phyloP scores from a whole-genome alignment of 176 grass and related monocot species.

The Thalia dealbata region DNA sequence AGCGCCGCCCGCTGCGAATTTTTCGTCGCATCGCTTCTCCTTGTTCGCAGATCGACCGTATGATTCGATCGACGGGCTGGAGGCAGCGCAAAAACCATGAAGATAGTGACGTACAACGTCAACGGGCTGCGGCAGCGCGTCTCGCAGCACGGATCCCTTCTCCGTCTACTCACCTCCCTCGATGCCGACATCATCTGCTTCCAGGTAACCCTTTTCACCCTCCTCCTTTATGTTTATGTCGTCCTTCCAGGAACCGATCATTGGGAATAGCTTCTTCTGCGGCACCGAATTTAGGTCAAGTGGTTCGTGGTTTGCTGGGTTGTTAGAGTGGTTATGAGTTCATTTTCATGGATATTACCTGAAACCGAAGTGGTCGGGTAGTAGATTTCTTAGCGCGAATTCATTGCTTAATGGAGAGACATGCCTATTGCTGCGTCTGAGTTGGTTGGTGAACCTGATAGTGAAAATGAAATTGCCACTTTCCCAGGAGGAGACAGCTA shows the following conservation, averaged over 20 bases:
- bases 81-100: constrained; percentile 18
- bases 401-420: not conserved
- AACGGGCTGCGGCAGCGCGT: constrained; percentile 93
- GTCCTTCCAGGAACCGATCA: not conserved
- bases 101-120: constrained; percentile 96
- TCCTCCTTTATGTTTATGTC: not conserved
- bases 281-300: not conserved
- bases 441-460: not conserved
- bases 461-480: not conserved
- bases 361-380: no score
- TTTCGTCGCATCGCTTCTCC: not conserved
- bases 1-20: no score
- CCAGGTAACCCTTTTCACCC: constrained; percentile 35
- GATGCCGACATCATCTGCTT: constrained; percentile 95
- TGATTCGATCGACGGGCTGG: not conserved
- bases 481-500: not conserved
- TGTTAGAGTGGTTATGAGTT: not conserved
- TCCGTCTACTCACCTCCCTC: constrained; percentile 75
- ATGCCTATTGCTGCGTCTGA: not conserved
- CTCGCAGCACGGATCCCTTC: constrained; percentile 77
- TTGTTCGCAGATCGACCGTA: not conserved
- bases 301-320: not conserved
- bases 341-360: not conserved
- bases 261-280: not conserved
- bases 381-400: no score